Evolutionary conservation across 2,329 filamentous ascomycete species (phyloP).

Genomic region (Paecilomyces variotii): DNA sequence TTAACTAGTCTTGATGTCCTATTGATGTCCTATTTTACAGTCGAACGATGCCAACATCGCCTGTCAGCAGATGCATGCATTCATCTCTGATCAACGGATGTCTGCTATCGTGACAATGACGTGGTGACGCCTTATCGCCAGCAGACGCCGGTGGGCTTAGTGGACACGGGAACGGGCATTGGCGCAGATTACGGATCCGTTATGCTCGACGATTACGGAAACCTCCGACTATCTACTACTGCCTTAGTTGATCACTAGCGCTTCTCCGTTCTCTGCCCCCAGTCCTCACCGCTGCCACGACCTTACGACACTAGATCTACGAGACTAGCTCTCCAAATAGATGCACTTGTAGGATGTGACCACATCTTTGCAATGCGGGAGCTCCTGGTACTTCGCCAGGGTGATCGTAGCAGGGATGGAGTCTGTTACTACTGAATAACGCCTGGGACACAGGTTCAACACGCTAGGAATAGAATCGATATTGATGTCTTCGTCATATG

Average conservation of each 20-base stretch:
- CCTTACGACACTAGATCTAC: too few species aligned
- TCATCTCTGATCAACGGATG: not conserved
- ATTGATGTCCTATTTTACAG: too few species aligned
- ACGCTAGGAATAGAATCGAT: not conserved
- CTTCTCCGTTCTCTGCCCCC: too few species aligned
- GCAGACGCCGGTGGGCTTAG: slow-evolving; percentile 1
- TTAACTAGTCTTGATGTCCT: too few species aligned
- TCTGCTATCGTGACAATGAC: not conserved
- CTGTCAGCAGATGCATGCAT: not conserved
- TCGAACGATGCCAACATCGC: not conserved
- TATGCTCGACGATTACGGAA: not conserved
- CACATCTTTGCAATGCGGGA: too few species aligned
- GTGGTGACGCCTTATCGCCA: slow-evolving; percentile 2
- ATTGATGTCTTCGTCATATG: not conserved
- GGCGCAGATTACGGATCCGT: slow-evolving; percentile 3
- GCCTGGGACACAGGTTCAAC: not conserved
- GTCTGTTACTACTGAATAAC: not conserved
- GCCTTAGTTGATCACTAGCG: not conserved
- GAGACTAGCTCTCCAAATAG: not conserved
- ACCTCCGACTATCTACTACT: not conserved
- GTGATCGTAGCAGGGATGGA: not conserved
- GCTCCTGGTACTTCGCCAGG: too few species aligned
- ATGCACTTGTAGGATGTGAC: too few species aligned
- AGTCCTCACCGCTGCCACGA: not conserved
- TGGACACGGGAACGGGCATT: not conserved